A percentile compares a stretch with the other conserved stretches of the same genome.
These are phyloP conservation scores for Calonectria pseudoreteaudii DNA, from an alignment of 2,329 filamentous ascomycete species.

Conservation along the genomic window DNA sequence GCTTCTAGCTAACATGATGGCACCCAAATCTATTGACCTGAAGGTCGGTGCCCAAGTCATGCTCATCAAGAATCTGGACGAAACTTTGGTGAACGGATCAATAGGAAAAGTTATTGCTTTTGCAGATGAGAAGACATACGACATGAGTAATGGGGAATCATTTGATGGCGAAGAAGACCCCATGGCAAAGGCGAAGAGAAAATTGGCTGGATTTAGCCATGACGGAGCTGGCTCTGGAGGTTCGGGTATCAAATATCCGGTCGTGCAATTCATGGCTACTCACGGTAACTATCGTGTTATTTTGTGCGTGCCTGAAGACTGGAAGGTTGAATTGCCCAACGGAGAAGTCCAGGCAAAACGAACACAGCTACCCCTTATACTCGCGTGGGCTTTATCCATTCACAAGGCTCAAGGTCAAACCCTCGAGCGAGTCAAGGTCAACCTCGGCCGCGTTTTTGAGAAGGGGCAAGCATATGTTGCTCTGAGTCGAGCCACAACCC, in stretches of 20 bases:
- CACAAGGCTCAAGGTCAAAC: slow-evolving; percentile 99
- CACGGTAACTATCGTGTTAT: slow-evolving; percentile 76
- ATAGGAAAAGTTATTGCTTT: slow-evolving; percentile 79
- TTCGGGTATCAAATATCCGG: slow-evolving; percentile 73
- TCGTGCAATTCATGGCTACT: slow-evolving; percentile 83
- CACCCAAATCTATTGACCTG: slow-evolving; percentile 80
- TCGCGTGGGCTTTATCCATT: slow-evolving; percentile 97
- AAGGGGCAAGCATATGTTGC: slow-evolving; percentile 98
- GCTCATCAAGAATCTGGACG: slow-evolving; percentile 99
- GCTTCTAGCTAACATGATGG: slow-evolving; percentile 91
- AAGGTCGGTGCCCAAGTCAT: slow-evolving; percentile 97
- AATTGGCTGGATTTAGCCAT: slow-evolving; percentile 64
- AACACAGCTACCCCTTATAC: slow-evolving; percentile 84
- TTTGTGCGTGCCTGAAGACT: slow-evolving; percentile 87
- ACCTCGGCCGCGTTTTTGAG: slow-evolving; percentile 92
- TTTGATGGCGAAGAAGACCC: slow-evolving; percentile 52
- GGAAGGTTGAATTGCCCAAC: slow-evolving; percentile 97
- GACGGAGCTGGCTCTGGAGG: slow-evolving; percentile 55
- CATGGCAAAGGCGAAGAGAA: slow-evolving; percentile 64
- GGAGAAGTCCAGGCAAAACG: slow-evolving; percentile 93
- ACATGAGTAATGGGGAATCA: slow-evolving; percentile 55
- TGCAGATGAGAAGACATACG: slow-evolving; percentile 54
- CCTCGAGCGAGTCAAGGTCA: slow-evolving; percentile 91
- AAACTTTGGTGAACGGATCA: slow-evolving; percentile 92
- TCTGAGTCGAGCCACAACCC: slow-evolving; percentile 89